phyloP scores from a whole-genome alignment of 306 rosid genomes.

The Spatholobus suberectus region DNA sequence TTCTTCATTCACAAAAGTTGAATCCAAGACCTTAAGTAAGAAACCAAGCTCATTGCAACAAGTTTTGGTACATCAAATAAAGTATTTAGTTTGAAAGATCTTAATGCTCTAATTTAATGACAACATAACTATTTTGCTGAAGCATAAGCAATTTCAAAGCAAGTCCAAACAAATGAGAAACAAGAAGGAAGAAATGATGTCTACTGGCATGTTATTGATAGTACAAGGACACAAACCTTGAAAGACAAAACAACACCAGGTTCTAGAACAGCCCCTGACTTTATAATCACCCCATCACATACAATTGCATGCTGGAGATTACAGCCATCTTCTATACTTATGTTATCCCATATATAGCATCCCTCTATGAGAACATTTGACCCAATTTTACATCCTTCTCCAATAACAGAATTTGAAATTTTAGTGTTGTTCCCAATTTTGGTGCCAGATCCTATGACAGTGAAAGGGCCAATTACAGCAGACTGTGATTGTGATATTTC shows the following conservation, averaged over 20 bases:
- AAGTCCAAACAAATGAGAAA: conserved; percentile 30
- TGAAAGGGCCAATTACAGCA: conserved; percentile 83
- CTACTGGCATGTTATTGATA: conserved; percentile 23
- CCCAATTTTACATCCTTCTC: conserved; percentile 86
- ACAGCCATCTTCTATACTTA: conserved; percentile 91
- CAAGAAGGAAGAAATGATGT: neutral
- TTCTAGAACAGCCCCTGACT: conserved; percentile 78
- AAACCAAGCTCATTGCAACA: neutral
- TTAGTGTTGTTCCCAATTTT: conserved; percentile 70
- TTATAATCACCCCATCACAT: conserved; percentile 87
- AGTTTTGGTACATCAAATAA: conserved; percentile 28
- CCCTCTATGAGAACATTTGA: conserved; percentile 85
- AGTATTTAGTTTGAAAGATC: conserved; percentile 13
- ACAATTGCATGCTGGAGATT: conserved; percentile 82
- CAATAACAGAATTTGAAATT: conserved; percentile 83
- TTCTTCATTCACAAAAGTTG: neutral
- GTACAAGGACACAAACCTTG: conserved; percentile 63
- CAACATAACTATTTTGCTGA: neutral
- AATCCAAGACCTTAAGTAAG: neutral
- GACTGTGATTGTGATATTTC: conserved; percentile 82
- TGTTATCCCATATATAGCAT: conserved; percentile 88
- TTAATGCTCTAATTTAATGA: conserved; percentile 3
- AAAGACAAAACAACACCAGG: conserved; percentile 93
- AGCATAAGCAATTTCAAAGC: conserved; percentile 12
- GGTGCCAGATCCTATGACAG: conserved; percentile 89